A percentile compares a stretch with the other conserved stretches of the same genome.
phyloP scores from a whole-genome alignment of 2,329 filamentous ascomycete genomes.

The Monosporascus ibericus region DNA sequence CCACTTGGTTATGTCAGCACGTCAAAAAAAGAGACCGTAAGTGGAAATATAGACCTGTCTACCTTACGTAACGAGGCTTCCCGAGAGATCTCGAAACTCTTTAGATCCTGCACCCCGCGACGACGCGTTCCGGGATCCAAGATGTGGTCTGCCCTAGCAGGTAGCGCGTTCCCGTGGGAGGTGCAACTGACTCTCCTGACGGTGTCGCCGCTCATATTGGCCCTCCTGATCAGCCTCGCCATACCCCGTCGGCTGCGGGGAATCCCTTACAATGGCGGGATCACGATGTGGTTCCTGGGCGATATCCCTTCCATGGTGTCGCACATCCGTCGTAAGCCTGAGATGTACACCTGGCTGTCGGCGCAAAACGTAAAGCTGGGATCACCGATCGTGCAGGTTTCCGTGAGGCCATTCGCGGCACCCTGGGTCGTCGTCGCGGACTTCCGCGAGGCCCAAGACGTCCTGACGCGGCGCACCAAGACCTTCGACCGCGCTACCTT shows the following conservation, averaged over 20 bases:
- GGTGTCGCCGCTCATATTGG: too few relatives aligned
- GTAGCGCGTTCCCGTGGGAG: too few relatives aligned
- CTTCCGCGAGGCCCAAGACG: conserved; percentile 27
- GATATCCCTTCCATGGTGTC: conserved; percentile 6
- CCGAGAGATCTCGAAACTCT: too few relatives aligned
- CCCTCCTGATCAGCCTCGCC: too few relatives aligned
- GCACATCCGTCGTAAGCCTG: not conserved
- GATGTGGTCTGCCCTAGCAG: too few relatives aligned
- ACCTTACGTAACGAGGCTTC: too few relatives aligned
- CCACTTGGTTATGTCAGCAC: too few relatives aligned
- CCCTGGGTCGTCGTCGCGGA: conserved; percentile 27
- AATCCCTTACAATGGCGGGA: conserved; percentile 6
- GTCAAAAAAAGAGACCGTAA: too few relatives aligned
- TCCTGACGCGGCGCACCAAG: conserved; percentile 23
- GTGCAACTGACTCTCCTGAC: too few relatives aligned
- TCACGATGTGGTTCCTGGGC: conserved; percentile 2
- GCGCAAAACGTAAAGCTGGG: conserved; percentile 2
- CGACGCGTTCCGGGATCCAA: too few relatives aligned
- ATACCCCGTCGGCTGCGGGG: not conserved
- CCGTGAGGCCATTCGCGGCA: conserved; percentile 25
- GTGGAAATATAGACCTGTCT: too few relatives aligned
- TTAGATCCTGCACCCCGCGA: too few relatives aligned
- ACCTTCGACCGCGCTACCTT: conserved; percentile 27
- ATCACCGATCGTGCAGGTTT: conserved; percentile 27
- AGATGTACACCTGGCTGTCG: conserved; percentile 2